These are phyloP conservation scores for Tarenaya hassleriana DNA, from an alignment of 345 rosid species.

Conservation along the genomic window DNA sequence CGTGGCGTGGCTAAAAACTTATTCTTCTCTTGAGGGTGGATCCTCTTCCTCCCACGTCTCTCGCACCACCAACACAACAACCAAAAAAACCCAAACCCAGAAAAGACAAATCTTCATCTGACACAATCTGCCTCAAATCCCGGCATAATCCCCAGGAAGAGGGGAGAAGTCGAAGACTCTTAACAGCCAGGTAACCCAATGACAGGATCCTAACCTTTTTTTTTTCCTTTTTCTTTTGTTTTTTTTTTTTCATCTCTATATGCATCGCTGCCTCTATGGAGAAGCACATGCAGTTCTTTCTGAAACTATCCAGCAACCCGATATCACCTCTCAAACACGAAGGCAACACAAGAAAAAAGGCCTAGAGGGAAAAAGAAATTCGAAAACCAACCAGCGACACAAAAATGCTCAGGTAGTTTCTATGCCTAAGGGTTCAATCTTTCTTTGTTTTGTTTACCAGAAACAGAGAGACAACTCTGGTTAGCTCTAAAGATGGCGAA, in stretches of 20 bases:
- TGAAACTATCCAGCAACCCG: neutral
- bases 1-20: constrained; percentile 18
- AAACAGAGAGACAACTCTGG: constrained; percentile 18
- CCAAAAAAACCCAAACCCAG: constrained; percentile 9
- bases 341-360: constrained; percentile 15
- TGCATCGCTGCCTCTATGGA: constrained; percentile 64
- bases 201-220: constrained; percentile 21
- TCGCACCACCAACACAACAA: constrained; percentile 25
- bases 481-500: constrained; percentile 28
- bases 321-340: neutral
- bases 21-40: constrained; percentile 28
- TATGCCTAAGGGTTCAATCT: neutral
- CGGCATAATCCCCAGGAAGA: constrained; percentile 15
- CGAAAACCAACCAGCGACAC: constrained; percentile 36
- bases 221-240: constrained; percentile 5
- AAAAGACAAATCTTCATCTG: constrained; percentile 23
- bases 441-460: too few relatives aligned
- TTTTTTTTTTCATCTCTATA: constrained; percentile 32
- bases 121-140: constrained; percentile 32
- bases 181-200: constrained; percentile 9
- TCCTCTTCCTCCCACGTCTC: constrained; percentile 22
- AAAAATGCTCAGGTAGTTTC: constrained; percentile 20
- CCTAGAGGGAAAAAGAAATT: constrained; percentile 28
- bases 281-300: constrained; percentile 63
- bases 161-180: constrained; percentile 8